phyloP scores from a whole-genome alignment of 2,329 filamentous ascomycete genomes.

The Penicillium sp. region DNA sequence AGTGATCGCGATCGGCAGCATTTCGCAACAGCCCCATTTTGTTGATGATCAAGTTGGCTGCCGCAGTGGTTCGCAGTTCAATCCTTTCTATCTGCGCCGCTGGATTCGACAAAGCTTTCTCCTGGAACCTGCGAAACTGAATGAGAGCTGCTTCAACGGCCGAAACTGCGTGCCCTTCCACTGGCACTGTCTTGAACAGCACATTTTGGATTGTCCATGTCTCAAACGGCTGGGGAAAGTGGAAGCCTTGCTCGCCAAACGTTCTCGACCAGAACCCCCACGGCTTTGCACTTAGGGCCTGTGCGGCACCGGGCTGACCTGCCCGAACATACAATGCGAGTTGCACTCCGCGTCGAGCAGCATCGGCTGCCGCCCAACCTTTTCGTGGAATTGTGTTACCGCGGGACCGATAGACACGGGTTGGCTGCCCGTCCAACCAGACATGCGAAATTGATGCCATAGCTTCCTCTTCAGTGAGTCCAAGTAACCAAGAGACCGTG shows the following conservation, averaged over 20 bases:
- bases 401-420: constrained; percentile 34
- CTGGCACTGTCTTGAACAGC: constrained; percentile 28
- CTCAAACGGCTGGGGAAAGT: constrained; percentile 18
- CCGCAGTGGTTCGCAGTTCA: constrained; percentile 28
- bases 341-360: constrained; percentile 42
- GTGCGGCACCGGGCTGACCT: constrained; percentile 30
- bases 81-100: constrained; percentile 25
- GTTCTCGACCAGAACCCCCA: constrained; percentile 38
- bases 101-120: constrained; percentile 9
- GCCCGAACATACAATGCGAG: constrained; percentile 30
- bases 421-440: constrained; percentile 41
- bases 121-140: constrained; percentile 11
- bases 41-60: constrained; percentile 35
- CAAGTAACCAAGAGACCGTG: constrained; percentile 39
- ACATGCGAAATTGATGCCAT: constrained; percentile 39
- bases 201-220: constrained; percentile 25
- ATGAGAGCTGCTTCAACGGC: constrained; percentile 34
- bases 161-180: constrained; percentile 36
- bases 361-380: constrained; percentile 45
- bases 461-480: constrained; percentile 33
- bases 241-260: constrained; percentile 21
- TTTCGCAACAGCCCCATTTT: constrained; percentile 29
- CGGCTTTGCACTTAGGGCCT: constrained; percentile 29
- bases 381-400: constrained; percentile 41
- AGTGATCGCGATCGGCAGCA: constrained; percentile 38